These are phyloP conservation scores for Raphanus hybrid DNA, from an alignment of 441 rosid species.

Conservation along the genomic window DNA sequence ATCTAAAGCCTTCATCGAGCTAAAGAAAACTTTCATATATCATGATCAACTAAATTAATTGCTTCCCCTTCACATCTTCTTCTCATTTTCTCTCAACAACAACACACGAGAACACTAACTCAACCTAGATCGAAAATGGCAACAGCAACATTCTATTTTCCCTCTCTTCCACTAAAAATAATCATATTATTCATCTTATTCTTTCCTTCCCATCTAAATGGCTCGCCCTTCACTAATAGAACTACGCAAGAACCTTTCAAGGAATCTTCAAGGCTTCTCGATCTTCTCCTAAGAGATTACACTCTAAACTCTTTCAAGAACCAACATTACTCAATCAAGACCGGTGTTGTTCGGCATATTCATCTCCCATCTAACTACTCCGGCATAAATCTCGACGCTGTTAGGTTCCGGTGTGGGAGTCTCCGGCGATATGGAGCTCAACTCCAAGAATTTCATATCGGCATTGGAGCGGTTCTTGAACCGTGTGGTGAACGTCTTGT, in stretches of 20 bases:
- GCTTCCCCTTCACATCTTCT: conserved; percentile 31
- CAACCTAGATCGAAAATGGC: conserved; percentile 30
- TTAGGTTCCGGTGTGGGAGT: conserved; percentile 85
- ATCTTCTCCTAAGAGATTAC: conserved; percentile 78
- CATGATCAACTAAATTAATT: conserved; percentile 23
- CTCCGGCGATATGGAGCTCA: conserved; percentile 79
- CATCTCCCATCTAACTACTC: conserved; percentile 75
- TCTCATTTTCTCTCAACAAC: conserved; percentile 30
- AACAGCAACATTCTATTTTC: conserved; percentile 35
- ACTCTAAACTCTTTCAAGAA: conserved; percentile 63
- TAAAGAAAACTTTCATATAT: conserved; percentile 13
- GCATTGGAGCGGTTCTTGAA: conserved; percentile 61
- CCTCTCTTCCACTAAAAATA: conserved; percentile 43
- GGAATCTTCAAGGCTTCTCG: conserved; percentile 64
- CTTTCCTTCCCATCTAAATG: conserved; percentile 44
- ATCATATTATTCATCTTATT: conserved; percentile 16
- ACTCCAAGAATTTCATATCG: conserved; percentile 72
- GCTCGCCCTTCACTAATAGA: conserved; percentile 17
- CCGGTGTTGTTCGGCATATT: conserved; percentile 59
- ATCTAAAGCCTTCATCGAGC: conserved; percentile 41
- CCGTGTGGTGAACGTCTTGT: conserved; percentile 91
- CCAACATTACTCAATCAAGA: conserved; percentile 47
- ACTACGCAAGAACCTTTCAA: conserved; percentile 49
- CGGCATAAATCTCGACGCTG: conserved; percentile 66
- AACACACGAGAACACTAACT: conserved; percentile 18